Percentiles rank a stretch among this genome's conserved stretches.
Conservation (phyloP, 2,329 filamentous ascomycete species). For the Didymella pomorum region DNA sequence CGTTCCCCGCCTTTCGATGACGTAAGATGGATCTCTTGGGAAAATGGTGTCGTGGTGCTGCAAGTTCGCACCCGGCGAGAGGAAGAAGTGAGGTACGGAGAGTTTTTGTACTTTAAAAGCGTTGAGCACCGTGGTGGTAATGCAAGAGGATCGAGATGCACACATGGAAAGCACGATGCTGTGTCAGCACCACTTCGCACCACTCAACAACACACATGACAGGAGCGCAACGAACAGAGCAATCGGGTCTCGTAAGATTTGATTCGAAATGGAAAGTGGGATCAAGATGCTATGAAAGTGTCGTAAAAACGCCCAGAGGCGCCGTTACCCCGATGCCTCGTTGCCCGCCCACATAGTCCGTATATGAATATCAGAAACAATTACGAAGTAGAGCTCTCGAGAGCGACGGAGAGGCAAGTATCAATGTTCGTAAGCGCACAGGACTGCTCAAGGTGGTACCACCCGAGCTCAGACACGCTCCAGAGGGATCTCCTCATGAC, state of each 20-base stretch:
- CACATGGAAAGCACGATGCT: not conserved
- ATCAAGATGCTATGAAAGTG: slow-evolving; percentile 1
- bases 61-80: not conserved
- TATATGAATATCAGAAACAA: not conserved
- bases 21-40: not conserved
- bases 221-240: not conserved
- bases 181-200: not conserved
- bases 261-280: not conserved
- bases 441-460: not conserved
- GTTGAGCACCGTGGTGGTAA: slow-evolving; percentile 14
- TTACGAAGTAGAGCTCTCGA: slow-evolving; percentile 4
- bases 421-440: not conserved
- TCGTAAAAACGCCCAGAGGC: not conserved
- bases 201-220: not conserved
- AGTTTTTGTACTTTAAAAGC: not conserved
- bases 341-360: not conserved
- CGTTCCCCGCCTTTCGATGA: slow-evolving; percentile 17
- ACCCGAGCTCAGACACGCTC: slow-evolving; percentile 6
- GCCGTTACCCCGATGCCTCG: not conserved
- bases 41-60: not conserved
- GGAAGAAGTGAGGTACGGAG: not conserved
- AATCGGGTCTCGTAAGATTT: not conserved
- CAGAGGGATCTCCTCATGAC: slow-evolving; percentile 22
- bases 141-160: not conserved
- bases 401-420: not conserved